Conservation (phyloP, 176 grass and related monocot species). For the Puya raimondii region DNA sequence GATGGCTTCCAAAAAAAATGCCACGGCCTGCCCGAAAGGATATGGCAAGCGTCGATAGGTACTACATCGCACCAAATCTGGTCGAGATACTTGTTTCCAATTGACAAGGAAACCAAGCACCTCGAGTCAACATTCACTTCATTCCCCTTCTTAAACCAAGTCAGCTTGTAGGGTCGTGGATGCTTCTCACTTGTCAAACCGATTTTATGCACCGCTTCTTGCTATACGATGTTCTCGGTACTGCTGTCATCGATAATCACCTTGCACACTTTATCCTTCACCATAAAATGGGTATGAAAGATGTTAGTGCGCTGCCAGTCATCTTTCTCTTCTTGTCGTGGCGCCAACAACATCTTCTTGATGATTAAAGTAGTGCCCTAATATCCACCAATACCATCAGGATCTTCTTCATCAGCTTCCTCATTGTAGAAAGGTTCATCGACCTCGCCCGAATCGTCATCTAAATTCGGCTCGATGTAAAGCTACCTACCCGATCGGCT, state of each 20-base stretch:
- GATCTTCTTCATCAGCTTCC: too few species aligned
- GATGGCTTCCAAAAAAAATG: neutral
- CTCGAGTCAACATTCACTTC: neutral
- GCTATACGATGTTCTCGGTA: neutral
- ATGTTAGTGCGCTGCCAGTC: neutral
- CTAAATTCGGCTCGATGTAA: too few species aligned
- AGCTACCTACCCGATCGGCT: too few species aligned
- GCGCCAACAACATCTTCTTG: too few species aligned
- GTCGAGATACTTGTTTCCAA: neutral
- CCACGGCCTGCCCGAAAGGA: neutral
- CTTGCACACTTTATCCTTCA: neutral
- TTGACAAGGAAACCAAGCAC: neutral
- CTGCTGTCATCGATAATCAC: neutral
- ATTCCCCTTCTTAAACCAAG: neutral
- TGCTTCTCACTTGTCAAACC: neutral
- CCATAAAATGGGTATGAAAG: neutral
- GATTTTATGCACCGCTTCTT: neutral
- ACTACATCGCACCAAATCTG: neutral
- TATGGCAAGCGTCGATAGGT: neutral
- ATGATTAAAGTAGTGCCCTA: too few species aligned
- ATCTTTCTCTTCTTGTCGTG: too few species aligned
- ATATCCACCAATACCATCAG: too few species aligned
- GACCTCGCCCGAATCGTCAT: too few species aligned
- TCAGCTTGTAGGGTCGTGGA: neutral
- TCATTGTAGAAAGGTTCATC: too few species aligned